Conservation (phyloP, 2,329 filamentous ascomycete species). For the Scedosporium aurantiacum region DNA sequence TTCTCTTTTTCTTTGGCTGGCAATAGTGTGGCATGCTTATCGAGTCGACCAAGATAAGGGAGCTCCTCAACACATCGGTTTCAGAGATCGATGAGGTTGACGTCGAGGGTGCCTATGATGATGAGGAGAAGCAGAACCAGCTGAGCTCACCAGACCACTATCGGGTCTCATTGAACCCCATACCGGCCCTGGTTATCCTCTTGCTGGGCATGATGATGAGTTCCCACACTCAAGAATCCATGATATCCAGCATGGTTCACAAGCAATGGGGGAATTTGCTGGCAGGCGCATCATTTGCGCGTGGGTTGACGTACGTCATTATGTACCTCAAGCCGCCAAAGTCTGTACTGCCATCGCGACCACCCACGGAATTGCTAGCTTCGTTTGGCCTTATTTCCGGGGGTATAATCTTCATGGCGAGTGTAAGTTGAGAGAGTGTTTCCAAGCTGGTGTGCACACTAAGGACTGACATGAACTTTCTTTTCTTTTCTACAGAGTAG, state of each 20-base stretch:
- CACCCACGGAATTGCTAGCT: conserved; percentile 79
- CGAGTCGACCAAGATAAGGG: conserved; percentile 60
- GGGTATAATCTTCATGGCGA: conserved; percentile 86
- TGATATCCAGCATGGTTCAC: conserved; percentile 85
- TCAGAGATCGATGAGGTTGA: conserved; percentile 27
- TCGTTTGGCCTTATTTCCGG: conserved; percentile 81
- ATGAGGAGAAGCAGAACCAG: conserved; percentile 37
- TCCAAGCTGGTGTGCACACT: no score
- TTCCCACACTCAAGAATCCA: conserved; percentile 73
- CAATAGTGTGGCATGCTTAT: conserved; percentile 68
- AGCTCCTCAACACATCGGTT: conserved; percentile 49
- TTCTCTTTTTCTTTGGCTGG: neutral
- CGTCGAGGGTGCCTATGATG: conserved; percentile 22
- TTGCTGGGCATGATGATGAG: conserved; percentile 92
- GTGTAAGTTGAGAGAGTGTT: conserved; percentile 42
- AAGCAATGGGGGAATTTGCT: conserved; percentile 86
- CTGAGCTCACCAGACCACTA: conserved; percentile 52
- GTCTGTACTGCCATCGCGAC: conserved; percentile 70
- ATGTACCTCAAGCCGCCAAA: conserved; percentile 71
- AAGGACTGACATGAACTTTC: conserved; percentile 11
- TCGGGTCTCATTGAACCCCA: conserved; percentile 69
- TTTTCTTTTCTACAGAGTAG: conserved; percentile 52
- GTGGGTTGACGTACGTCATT: conserved; percentile 68
- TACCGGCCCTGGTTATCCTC: conserved; percentile 78
- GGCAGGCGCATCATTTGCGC: conserved; percentile 66